These are phyloP conservation scores for Blastobotrys indianensis DNA, from an alignment of 1,139 yeast genomes.

Conservation along the genomic window DNA sequence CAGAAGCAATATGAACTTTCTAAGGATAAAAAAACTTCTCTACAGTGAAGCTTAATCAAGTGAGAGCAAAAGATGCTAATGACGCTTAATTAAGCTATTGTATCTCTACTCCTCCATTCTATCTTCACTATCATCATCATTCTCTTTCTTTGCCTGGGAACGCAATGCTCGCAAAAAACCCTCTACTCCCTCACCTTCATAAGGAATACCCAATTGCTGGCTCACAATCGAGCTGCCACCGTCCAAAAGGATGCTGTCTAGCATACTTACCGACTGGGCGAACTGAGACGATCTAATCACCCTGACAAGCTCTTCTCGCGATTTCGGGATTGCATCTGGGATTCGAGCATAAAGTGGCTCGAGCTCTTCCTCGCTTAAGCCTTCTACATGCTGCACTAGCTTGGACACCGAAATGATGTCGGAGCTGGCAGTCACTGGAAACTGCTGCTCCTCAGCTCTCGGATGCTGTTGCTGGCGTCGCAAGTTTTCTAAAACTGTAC, in stretches of 20 bases:
- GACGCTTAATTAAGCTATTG: no score
- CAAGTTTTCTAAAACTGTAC: neutral
- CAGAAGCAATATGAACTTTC: no score
- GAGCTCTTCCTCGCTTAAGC: constrained; percentile 38
- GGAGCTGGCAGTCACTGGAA: constrained; percentile 30
- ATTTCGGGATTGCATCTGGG: constrained; percentile 43
- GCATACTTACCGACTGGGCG: constrained; percentile 42
- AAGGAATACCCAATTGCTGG: constrained; percentile 46
- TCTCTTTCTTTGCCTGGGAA: constrained; percentile 24
- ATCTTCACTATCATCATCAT: constrained; percentile 8
- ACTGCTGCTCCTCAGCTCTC: constrained; percentile 3
- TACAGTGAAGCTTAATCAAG: no score
- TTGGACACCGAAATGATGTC: constrained; percentile 41
- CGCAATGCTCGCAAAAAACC: constrained; percentile 50
- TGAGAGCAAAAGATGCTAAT: no score
- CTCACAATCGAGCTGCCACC: constrained; percentile 54
- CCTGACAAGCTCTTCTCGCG: constrained; percentile 40
- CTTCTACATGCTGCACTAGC: constrained; percentile 39
- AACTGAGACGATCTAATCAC: constrained; percentile 52
- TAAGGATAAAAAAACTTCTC: no score
- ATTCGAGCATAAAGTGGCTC: constrained; percentile 38
- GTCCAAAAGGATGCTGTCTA: constrained; percentile 40
- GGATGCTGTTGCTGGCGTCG: neutral
- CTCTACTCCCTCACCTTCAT: constrained; percentile 55
- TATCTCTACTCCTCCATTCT: constrained; percentile 8